These are phyloP conservation scores for Athelia psychrophila DNA, from an alignment of 1,284 basidiomycete genomes.

Conservation along the genomic window DNA sequence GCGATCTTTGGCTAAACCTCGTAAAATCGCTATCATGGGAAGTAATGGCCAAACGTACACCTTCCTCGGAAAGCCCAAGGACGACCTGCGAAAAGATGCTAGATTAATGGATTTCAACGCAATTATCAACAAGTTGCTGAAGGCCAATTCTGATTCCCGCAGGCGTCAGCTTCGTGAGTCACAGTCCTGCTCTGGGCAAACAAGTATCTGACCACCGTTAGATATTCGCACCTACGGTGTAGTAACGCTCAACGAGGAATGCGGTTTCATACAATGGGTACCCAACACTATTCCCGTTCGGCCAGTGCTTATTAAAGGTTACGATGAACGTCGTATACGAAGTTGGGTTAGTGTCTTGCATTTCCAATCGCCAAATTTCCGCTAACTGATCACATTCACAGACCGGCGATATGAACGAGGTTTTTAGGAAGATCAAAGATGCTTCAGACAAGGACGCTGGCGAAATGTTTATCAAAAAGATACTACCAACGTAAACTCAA, in stretches of 20 bases:
- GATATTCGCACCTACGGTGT: slow-evolving; percentile 97
- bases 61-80: slow-evolving; percentile 97
- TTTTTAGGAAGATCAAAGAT: slow-evolving; percentile 58
- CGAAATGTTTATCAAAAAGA: slow-evolving; percentile 55
- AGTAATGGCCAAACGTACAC: slow-evolving; percentile 85
- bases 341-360: slow-evolving; percentile 52
- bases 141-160: slow-evolving; percentile 91
- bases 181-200: background rate
- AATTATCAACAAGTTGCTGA: slow-evolving; percentile 97
- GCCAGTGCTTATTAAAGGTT: slow-evolving; percentile 74
- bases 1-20: slow-evolving; percentile 89
- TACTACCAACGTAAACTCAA: slow-evolving; percentile 56
- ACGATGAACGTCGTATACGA: slow-evolving; percentile 59
- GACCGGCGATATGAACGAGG: slow-evolving; percentile 47
- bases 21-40: slow-evolving; percentile 87
- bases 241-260: slow-evolving; percentile 95
- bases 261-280: slow-evolving; percentile 99
- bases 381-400: background rate
- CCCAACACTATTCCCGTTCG: slow-evolving; percentile 90
- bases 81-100: slow-evolving; percentile 97
- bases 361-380: background rate
- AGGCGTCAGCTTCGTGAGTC: slow-evolving; percentile 81
- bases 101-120: slow-evolving; percentile 98
- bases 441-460: slow-evolving; percentile 49
- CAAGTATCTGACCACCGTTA: slow-evolving; percentile 27